Percentiles rank a stretch among this genome's conserved stretches.
Evolutionary conservation across 257 asterid species (phyloP).

Genomic region (Marsdenia floribunda): DNA sequence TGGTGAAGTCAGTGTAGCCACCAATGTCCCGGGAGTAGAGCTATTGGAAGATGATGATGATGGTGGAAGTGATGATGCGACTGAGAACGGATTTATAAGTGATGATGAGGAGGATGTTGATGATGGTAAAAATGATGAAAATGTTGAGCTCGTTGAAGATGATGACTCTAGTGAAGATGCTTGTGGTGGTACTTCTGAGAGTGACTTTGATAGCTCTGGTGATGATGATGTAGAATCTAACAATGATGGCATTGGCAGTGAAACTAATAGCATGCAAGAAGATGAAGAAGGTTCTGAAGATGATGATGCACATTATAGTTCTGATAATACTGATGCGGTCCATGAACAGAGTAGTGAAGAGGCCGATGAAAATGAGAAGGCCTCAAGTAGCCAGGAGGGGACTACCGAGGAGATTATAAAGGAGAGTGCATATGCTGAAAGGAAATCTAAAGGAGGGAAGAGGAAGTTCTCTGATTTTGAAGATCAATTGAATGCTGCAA

Average conservation of each 20-base stretch:
- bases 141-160: constrained; percentile 25
- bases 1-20: constrained; percentile 68
- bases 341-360: constrained; percentile 32
- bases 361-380: constrained; percentile 31
- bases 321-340: constrained; percentile 26
- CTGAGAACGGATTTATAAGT: constrained; percentile 23
- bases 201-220: constrained; percentile 29
- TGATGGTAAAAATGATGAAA: constrained; percentile 32
- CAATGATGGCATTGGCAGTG: constrained; percentile 22
- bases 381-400: constrained; percentile 16
- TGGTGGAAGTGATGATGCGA: constrained; percentile 38
- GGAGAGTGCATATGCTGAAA: constrained; percentile 23
- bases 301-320: constrained; percentile 24
- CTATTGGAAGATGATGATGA: constrained; percentile 59
- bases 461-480: constrained; percentile 69
- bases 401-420: constrained; percentile 2
- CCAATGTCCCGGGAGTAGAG: constrained; percentile 78
- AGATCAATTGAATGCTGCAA: constrained; percentile 52
- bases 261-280: constrained; percentile 26
- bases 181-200: constrained; percentile 32
- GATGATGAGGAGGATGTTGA: constrained; percentile 26
- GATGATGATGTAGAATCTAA: constrained; percentile 35
- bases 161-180: constrained; percentile 31
- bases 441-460: constrained; percentile 39
- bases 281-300: constrained; percentile 33